Conservation (phyloP, 192 early-diverging fungal genomes). For the Umbelopsis sp. region DNA sequence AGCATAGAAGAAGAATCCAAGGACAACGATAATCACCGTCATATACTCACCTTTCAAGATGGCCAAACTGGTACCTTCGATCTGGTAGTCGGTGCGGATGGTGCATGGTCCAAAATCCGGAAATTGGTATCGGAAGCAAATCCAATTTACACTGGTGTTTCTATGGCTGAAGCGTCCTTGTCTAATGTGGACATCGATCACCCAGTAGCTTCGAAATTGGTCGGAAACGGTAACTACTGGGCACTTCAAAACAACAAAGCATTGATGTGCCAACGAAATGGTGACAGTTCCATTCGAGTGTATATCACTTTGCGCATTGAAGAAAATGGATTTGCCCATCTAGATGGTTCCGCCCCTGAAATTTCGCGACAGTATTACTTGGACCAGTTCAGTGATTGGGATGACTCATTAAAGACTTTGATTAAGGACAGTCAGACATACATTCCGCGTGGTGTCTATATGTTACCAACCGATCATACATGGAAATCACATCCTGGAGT, state of each 20-base stretch:
- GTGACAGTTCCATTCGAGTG: slow-evolving; percentile 29
- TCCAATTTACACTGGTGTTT: slow-evolving; percentile 47
- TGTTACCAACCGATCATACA: slow-evolving; percentile 28
- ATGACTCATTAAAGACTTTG: slow-evolving; percentile 11
- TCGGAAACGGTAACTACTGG: slow-evolving; percentile 41
- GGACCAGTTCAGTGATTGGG: slow-evolving; percentile 29
- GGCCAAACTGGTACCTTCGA: slow-evolving; percentile 28
- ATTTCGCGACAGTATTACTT: slow-evolving; percentile 14
- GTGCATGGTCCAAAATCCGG: slow-evolving; percentile 53
- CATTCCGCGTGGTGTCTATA: slow-evolving; percentile 35
- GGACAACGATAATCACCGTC: background rate
- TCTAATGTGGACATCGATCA: slow-evolving; percentile 34
- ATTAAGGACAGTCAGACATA: slow-evolving; percentile 5
- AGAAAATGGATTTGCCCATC: slow-evolving; percentile 28
- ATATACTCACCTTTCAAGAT: slow-evolving; percentile 25
- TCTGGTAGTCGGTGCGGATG: no score
- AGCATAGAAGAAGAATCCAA: slow-evolving; percentile 5
- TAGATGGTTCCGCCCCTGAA: slow-evolving; percentile 13
- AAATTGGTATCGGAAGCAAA: slow-evolving; percentile 29
- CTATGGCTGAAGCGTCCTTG: slow-evolving; percentile 43
- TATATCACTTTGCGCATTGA: slow-evolving; percentile 37
- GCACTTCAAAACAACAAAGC: slow-evolving; percentile 34
- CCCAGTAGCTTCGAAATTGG: slow-evolving; percentile 29
- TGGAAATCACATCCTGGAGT: slow-evolving; percentile 34
- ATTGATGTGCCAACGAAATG: slow-evolving; percentile 39